Conservation (phyloP, 2,329 filamentous ascomycete species). For the Pezicula radicicola region DNA sequence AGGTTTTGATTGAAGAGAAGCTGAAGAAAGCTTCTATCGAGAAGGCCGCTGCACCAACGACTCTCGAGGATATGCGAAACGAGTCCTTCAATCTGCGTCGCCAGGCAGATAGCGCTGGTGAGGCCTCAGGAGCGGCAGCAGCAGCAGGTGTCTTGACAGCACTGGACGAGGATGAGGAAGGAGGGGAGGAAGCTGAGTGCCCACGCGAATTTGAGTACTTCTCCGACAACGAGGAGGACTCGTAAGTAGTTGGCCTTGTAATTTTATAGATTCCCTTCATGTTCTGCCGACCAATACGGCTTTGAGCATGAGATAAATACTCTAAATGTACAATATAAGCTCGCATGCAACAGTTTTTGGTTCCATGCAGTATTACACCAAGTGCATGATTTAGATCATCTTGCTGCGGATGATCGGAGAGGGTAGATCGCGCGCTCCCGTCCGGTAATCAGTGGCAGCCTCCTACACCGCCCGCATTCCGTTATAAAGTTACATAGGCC, state of each 20-base stretch:
- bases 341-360: neutral
- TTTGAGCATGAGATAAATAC: conserved; percentile 1
- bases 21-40: conserved; percentile 75
- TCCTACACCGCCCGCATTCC: too few species aligned
- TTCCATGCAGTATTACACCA: neutral
- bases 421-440: too few species aligned
- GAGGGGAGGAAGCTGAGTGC: conserved; percentile 66
- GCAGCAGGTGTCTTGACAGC: conserved; percentile 80
- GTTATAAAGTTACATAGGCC: too few species aligned
- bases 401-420: neutral
- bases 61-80: conserved; percentile 23
- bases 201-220: conserved; percentile 79
- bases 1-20: conserved; percentile 85
- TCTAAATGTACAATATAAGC: conserved; percentile 13
- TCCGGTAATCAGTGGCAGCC: too few species aligned
- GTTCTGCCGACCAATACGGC: conserved; percentile 6
- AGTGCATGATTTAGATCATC: neutral
- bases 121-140: conserved; percentile 42
- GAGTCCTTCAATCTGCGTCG: conserved; percentile 37
- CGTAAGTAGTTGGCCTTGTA: conserved; percentile 13
- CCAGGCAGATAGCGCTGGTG: conserved; percentile 31
- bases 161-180: conserved; percentile 80
- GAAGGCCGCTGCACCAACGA: conserved; percentile 46
- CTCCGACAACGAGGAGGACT: conserved; percentile 38
- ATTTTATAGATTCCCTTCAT: conserved; percentile 16